phyloP scores from a whole-genome alignment of 371 early-diverging fungal species.

The Mortierella sp. region DNA sequence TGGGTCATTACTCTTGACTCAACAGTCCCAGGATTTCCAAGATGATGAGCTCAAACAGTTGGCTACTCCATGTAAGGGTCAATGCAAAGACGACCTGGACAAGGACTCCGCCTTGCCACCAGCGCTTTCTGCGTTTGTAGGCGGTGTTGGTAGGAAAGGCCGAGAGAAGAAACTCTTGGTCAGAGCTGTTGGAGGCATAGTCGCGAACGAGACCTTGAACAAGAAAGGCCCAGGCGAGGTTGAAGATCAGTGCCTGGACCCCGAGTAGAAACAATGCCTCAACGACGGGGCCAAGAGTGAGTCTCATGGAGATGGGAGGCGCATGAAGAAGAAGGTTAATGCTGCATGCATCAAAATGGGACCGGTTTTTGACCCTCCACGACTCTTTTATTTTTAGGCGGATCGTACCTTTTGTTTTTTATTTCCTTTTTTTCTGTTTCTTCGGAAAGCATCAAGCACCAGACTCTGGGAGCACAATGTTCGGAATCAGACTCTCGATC shows the following conservation, averaged over 20 bases:
- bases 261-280: slow-evolving; percentile 56
- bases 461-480: too few species aligned
- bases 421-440: not conserved
- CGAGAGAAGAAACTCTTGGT: slow-evolving; percentile 44
- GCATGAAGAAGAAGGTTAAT: too few species aligned
- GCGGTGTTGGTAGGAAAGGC: slow-evolving; percentile 30
- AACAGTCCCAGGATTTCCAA: slow-evolving; percentile 82
- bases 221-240: slow-evolving; percentile 64
- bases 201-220: slow-evolving; percentile 61
- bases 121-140: slow-evolving; percentile 38
- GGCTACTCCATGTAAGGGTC: slow-evolving; percentile 81
- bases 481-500: too few species aligned
- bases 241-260: slow-evolving; percentile 61
- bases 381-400: too few species aligned
- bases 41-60: slow-evolving; percentile 84
- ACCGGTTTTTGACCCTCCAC: too few species aligned
- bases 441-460: not conserved
- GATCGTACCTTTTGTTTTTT: not conserved
- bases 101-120: slow-evolving; percentile 54
- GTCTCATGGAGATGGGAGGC: slow-evolving; percentile 20
- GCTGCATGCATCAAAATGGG: not conserved
- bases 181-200: slow-evolving; percentile 58
- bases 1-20: slow-evolving; percentile 64
- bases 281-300: slow-evolving; percentile 43
- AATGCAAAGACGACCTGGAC: slow-evolving; percentile 80